Conservation (phyloP, 306 rosid genomes). For the Ceratonia siliqua region DNA sequence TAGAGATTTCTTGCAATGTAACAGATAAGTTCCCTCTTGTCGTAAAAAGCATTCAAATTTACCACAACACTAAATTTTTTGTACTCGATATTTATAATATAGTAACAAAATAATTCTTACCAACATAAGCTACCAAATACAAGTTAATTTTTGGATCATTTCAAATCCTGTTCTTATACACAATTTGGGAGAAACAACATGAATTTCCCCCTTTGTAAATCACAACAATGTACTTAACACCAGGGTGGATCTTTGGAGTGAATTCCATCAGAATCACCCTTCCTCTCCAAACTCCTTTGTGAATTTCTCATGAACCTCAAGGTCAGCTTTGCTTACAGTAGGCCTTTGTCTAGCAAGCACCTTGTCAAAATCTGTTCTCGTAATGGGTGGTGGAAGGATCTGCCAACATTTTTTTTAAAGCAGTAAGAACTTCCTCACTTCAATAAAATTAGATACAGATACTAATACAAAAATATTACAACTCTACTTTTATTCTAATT, state of each 20-base stretch:
- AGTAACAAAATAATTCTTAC: not conserved
- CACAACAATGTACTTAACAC: slow-evolving; percentile 31
- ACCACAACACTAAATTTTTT: not conserved
- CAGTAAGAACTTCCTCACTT: slow-evolving; percentile 20
- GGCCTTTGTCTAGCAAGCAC: slow-evolving; percentile 95
- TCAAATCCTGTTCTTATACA: slow-evolving; percentile 49
- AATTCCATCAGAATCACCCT: slow-evolving; percentile 64
- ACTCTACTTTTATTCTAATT: not conserved
- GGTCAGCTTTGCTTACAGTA: slow-evolving; percentile 94
- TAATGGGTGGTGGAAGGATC: slow-evolving; percentile 95
- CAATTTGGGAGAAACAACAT: slow-evolving; percentile 49
- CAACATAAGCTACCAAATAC: slow-evolving; percentile 17
- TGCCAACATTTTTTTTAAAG: slow-evolving; percentile 48
- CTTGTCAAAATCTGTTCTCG: slow-evolving; percentile 88
- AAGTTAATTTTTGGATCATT: slow-evolving; percentile 37
- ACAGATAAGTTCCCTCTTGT: too few species aligned
- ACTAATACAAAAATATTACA: not conserved
- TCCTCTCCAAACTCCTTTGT: slow-evolving; percentile 98
- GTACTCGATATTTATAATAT: not conserved
- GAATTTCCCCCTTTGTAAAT: slow-evolving; percentile 45
- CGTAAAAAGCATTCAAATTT: not conserved
- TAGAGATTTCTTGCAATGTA: too few species aligned
- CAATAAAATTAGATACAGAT: slow-evolving; percentile 2
- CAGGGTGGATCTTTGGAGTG: slow-evolving; percentile 38
- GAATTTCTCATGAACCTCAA: slow-evolving; percentile 90